A percentile compares a stretch with the other conserved stretches of the same genome.
These are phyloP conservation scores for Vanilla planifolia DNA, from an alignment of 106 monocot genomes.

Conservation along the genomic window DNA sequence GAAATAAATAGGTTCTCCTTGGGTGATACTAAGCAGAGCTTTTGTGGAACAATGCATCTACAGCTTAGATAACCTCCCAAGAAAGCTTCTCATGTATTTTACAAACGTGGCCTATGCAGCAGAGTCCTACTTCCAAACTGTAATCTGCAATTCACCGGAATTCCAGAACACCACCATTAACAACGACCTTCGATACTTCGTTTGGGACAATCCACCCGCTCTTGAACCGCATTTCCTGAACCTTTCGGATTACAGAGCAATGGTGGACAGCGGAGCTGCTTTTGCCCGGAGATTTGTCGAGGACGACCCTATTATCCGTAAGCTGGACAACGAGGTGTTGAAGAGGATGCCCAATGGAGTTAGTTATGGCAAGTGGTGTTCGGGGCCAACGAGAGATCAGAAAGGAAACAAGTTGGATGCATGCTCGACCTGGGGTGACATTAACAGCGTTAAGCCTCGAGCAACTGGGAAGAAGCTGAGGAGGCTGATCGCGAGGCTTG, in stretches of 20 bases:
- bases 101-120: slow-evolving; percentile 58
- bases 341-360: slow-evolving; percentile 26
- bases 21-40: slow-evolving; percentile 71
- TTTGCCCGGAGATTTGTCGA: slow-evolving; percentile 59
- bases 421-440: slow-evolving; percentile 40
- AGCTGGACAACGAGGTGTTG: slow-evolving; percentile 46
- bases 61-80: slow-evolving; percentile 80
- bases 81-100: slow-evolving; percentile 87
- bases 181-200: slow-evolving; percentile 60
- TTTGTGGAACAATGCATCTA: slow-evolving; percentile 55
- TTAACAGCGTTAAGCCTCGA: slow-evolving; percentile 34
- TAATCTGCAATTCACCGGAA: slow-evolving; percentile 65
- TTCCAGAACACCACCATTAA: slow-evolving; percentile 82
- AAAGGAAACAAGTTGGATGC: slow-evolving; percentile 12
- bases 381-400: background rate
- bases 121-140: slow-evolving; percentile 89
- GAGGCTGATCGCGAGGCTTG: slow-evolving; percentile 23
- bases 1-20: slow-evolving; percentile 66
- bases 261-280: slow-evolving; percentile 59
- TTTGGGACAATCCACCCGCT: slow-evolving; percentile 67
- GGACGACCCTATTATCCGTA: slow-evolving; percentile 39
- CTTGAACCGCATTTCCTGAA: slow-evolving; percentile 58
- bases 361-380: slow-evolving; percentile 47
- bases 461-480: slow-evolving; percentile 36
- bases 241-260: slow-evolving; percentile 38